These are phyloP conservation scores for Collybia sp. DNA, from an alignment of 768 basidiomycete species.

Conservation along the genomic window DNA sequence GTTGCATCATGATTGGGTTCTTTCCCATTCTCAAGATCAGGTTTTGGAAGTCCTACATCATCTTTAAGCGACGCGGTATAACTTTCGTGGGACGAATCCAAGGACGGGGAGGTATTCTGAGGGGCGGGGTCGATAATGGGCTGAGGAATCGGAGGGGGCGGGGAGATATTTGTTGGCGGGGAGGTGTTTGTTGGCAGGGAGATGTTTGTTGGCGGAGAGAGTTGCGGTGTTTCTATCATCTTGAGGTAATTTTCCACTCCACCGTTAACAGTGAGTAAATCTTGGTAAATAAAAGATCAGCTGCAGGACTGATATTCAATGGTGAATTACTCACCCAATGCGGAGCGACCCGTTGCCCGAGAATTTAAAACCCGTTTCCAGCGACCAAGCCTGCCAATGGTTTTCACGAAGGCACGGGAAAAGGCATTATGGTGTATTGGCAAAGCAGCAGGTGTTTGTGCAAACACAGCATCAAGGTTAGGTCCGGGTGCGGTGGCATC, in stretches of 20 bases:
- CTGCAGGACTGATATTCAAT: slow-evolving; percentile 72
- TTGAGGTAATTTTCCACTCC: slow-evolving; percentile 66
- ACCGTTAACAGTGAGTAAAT: slow-evolving; percentile 55
- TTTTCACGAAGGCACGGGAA: slow-evolving; percentile 74
- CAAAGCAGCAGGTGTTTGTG: slow-evolving; percentile 38
- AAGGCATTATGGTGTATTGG: slow-evolving; percentile 59
- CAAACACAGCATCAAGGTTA: slow-evolving; percentile 23
- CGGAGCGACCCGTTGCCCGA: slow-evolving; percentile 22
- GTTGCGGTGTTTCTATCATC: slow-evolving; percentile 35
- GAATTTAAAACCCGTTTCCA: slow-evolving; percentile 78
- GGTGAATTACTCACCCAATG: slow-evolving; percentile 34
- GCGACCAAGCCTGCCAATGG: slow-evolving; percentile 76
- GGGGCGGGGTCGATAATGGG: too few species aligned
- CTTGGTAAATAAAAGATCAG: slow-evolving; percentile 52
- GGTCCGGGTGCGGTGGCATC: slow-evolving; percentile 26
- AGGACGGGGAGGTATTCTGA: too few species aligned
- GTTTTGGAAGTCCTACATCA: too few species aligned
- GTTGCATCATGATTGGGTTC: too few species aligned
- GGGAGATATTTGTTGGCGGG: too few species aligned
- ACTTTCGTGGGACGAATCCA: too few species aligned
- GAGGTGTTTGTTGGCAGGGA: too few species aligned
- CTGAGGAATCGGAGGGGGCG: too few species aligned
- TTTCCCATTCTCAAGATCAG: too few species aligned
- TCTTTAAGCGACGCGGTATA: too few species aligned
- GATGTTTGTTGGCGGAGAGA: slow-evolving; percentile 9